Evolutionary conservation across 139 green algal species (phyloP), one percentile per base, ranked within the genome.

Genomic region (Coccomyxa sp.): DNA sequence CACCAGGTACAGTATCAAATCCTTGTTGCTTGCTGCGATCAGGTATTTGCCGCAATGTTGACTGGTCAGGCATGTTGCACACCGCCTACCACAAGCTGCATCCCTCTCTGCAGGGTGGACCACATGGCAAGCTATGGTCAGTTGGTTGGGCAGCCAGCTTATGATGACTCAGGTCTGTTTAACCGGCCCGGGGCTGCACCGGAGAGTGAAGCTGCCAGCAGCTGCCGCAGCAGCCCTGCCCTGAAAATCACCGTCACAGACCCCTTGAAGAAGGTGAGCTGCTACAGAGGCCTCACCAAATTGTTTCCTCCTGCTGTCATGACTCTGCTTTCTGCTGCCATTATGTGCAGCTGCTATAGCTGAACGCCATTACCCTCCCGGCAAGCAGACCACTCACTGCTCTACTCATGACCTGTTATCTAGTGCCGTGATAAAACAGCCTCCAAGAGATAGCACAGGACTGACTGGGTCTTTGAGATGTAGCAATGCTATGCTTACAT

Each of bases 201-300:
- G 37, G 40, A 79, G 58, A 18, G 68, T 14, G 29, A 14, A n/a
- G 12, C 39, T 22, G 41, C 41, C 39, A 22, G 1, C 4, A 34
- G 55, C 31, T 50, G 14, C 31, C 7, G 7, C 7, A 0, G 8
- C 40, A 16, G 24, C 70, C 39, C 39, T 22, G 64, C 55, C 27
- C 73, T 91, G 55, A 40, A 78, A 4, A 86, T 95, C 73, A 83
- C 64, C 0, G 89, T 95, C 18, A 84, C 76, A 0, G 91, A 95
- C 68, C 90, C 89, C 7, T 70, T 92, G 29, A 89, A 88, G 68
- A 81, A 79, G 36, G 89, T 91, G 44, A 2, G 29, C 9, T 9
- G 8, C 8, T 40, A 12, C 39, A 7, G 33, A 6, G 34, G 31
- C 22, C 27, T 29, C 12, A 22, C 55, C 1, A 12, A 39, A 18